Percentiles rank a stretch among this genome's conserved stretches.
Conservation (phyloP, 192 early-diverging fungal genomes). For the Backusella liffmaniae region DNA sequence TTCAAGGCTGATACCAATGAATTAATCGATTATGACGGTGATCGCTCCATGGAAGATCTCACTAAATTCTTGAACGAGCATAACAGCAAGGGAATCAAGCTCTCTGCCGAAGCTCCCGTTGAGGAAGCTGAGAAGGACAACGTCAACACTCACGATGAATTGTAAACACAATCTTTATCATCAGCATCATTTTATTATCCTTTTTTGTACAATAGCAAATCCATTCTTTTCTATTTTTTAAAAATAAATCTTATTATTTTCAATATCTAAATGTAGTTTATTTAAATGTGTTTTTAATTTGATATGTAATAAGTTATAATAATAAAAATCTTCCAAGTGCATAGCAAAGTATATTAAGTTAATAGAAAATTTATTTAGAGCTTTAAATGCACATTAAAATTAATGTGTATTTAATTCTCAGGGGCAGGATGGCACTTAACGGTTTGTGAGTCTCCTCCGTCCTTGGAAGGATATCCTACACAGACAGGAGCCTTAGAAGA, state of each 20-base stretch:
- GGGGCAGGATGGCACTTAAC: neutral
- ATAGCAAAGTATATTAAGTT: neutral
- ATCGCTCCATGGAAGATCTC: conserved; percentile 77
- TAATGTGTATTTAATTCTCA: neutral
- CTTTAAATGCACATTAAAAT: neutral
- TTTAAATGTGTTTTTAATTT: neutral
- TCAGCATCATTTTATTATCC: neutral
- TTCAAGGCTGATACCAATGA: conserved; percentile 83
- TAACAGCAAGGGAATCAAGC: conserved; percentile 45
- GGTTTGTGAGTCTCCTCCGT: neutral
- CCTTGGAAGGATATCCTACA: neutral
- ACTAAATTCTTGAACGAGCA: conserved; percentile 79
- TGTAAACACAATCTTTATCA: conserved; percentile 9
- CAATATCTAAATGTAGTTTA: neutral
- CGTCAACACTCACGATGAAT: conserved; percentile 15
- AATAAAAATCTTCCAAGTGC: neutral
- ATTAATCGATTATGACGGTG: conserved; percentile 79
- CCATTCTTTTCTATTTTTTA: conserved; percentile 6
- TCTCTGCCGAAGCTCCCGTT: conserved; percentile 14
- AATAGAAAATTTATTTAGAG: neutral
- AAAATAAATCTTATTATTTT: neutral
- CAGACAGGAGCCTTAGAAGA: neutral
- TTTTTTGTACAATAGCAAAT: conserved; percentile 8
- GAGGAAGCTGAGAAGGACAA: conserved; percentile 8
- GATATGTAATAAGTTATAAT: neutral